A percentile compares a stretch with the other conserved stretches of the same genome.
phyloP scores from a whole-genome alignment of 495 filamentous ascomycete genomes.

The Mycothermus thermophilus region DNA sequence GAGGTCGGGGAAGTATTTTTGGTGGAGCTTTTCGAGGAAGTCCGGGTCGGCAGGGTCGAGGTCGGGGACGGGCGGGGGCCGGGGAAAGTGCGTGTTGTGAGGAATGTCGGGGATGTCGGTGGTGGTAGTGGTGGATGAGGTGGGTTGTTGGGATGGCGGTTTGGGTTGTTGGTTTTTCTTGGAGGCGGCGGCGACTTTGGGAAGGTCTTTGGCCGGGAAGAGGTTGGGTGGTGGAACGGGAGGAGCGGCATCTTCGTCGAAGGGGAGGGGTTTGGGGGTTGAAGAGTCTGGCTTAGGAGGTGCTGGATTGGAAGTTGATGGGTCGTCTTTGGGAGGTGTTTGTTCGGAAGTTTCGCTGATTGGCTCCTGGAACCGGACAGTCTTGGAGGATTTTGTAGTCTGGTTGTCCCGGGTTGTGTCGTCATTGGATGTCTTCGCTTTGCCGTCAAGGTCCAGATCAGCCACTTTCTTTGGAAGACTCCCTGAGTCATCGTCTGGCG shows the following conservation, averaged over 20 bases:
- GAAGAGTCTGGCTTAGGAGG: no score
- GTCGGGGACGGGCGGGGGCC: conserved; percentile 35
- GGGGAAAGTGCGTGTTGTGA: conserved; percentile 27
- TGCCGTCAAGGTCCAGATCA: no score
- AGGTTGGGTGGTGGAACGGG: conserved; percentile 33
- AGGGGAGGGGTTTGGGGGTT: conserved; percentile 16
- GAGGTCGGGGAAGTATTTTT: conserved; percentile 83
- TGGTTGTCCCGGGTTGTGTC: no score
- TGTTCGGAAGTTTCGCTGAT: no score
- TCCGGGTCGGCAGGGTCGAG: conserved; percentile 71
- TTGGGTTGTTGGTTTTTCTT: neutral
- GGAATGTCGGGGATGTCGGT: conserved; percentile 11
- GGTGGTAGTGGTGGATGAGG: conserved; percentile 25
- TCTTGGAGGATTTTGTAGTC: no score
- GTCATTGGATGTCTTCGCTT: no score
- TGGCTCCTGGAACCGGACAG: no score
- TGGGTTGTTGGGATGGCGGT: conserved; percentile 16
- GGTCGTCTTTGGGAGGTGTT: neutral
- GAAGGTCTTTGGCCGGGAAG: conserved; percentile 22
- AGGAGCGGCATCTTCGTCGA: conserved; percentile 15
- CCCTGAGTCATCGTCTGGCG: no score
- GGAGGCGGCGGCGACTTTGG: neutral
- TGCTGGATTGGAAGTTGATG: conserved; percentile 2
- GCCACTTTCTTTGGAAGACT: no score
- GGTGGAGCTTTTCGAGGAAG: conserved; percentile 72